Percentiles rank a stretch among this genome's conserved stretches.
phyloP scores from a whole-genome alignment of 306 rosid species.

The Lablab purpureus region DNA sequence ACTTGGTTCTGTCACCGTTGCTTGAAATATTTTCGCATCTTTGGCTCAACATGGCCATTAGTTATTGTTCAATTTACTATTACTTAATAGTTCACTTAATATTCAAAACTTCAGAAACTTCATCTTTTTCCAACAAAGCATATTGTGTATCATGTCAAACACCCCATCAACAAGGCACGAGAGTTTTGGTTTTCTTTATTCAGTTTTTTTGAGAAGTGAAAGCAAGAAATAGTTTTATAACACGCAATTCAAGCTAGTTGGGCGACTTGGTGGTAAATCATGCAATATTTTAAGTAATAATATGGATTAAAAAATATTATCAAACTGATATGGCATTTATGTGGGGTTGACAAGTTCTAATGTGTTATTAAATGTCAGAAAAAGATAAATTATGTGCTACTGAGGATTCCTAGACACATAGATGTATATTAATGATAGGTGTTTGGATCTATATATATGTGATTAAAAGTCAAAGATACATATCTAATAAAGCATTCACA shows the following conservation, averaged over 20 bases:
- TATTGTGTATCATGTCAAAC: slow-evolving; percentile 36
- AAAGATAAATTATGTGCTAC: slow-evolving; percentile 29
- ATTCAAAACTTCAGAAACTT: slow-evolving; percentile 37
- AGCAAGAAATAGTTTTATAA: slow-evolving; percentile 33
- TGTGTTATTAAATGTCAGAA: slow-evolving; percentile 42
- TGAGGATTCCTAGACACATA: slow-evolving; percentile 47
- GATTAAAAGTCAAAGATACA: slow-evolving; percentile 48
- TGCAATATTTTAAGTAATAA: slow-evolving; percentile 31
- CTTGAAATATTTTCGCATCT: slow-evolving; percentile 49
- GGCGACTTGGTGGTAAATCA: slow-evolving; percentile 38
- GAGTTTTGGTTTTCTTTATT: slow-evolving; percentile 27
- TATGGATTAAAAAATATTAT: slow-evolving; percentile 23
- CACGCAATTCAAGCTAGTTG: slow-evolving; percentile 50
- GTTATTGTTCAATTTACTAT: slow-evolving; percentile 16
- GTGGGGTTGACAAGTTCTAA: slow-evolving; percentile 48
- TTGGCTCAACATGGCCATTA: slow-evolving; percentile 22
- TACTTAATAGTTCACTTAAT: slow-evolving; percentile 11
- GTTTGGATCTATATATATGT: slow-evolving; percentile 42
- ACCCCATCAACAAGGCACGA: slow-evolving; percentile 31
- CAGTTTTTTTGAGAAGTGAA: slow-evolving; percentile 1
- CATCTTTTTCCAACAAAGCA: slow-evolving; percentile 36
- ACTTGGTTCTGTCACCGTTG: slow-evolving; percentile 41
- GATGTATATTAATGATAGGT: slow-evolving; percentile 38
- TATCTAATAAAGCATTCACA: slow-evolving; percentile 50
- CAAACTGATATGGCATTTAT: slow-evolving; percentile 42